Evolutionary conservation across 2,329 filamentous ascomycete genomes (phyloP).

Genomic region (Botryotinia narcissicola): DNA sequence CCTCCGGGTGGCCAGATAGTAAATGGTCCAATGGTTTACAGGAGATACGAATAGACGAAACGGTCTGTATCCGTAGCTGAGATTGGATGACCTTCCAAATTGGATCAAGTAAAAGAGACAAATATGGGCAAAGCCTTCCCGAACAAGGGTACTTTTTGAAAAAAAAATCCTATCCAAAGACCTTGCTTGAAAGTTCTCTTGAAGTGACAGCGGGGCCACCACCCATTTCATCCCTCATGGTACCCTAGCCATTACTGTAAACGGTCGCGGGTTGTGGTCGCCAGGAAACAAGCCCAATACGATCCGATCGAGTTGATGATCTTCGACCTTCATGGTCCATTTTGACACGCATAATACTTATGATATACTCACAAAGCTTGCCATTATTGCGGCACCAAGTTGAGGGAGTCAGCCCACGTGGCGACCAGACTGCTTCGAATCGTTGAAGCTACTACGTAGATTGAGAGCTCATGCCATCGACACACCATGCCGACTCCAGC

Average conservation of each 20-base stretch:
- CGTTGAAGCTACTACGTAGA: conserved; percentile 10
- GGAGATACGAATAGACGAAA: conserved; percentile 21
- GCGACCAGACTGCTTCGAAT: conserved; percentile 19
- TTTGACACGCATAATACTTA: conserved; percentile 16
- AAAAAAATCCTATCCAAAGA: neutral
- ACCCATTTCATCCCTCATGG: conserved; percentile 9
- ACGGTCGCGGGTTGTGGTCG: conserved; percentile 16
- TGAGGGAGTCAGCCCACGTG: conserved; percentile 24
- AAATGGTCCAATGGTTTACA: conserved; percentile 7
- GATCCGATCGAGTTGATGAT: conserved; percentile 19
- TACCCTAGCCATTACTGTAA: conserved; percentile 18
- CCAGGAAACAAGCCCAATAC: conserved; percentile 11
- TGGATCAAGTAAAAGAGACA: neutral
- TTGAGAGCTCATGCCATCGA: conserved; percentile 18
- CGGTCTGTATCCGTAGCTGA: conserved; percentile 20
- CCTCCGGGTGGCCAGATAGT: conserved; percentile 19
- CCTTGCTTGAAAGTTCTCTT: conserved; percentile 9
- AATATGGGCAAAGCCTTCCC: neutral
- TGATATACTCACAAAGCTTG: conserved; percentile 17
- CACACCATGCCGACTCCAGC: conserved; percentile 35
- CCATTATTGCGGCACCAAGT: conserved; percentile 19
- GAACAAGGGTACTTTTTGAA: conserved; percentile 6
- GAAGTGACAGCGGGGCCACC: conserved; percentile 8
- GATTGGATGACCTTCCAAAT: conserved; percentile 20
- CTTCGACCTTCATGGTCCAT: conserved; percentile 19